phyloP scores from a whole-genome alignment of 768 basidiomycete genomes.

The Daedalea quercina region DNA sequence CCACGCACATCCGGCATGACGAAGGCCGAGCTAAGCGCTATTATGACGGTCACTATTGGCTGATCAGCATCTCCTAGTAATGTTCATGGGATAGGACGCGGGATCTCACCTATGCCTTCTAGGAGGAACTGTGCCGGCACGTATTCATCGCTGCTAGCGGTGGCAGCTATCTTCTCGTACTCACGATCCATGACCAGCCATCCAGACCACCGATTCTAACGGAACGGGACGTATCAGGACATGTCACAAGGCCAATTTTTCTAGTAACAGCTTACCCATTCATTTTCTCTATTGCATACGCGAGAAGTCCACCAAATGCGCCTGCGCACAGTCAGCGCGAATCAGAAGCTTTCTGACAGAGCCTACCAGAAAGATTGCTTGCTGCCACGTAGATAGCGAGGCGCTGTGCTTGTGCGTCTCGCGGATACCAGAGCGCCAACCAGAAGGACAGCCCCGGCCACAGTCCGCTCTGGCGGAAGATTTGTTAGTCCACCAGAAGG shows the following conservation, averaged over 20 bases:
- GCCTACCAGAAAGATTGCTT: slow-evolving; percentile 6
- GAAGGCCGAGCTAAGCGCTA: slow-evolving; percentile 1
- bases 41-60: slow-evolving; percentile 1
- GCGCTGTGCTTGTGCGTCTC: slow-evolving; percentile 4
- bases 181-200: slow-evolving; percentile 9
- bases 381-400: slow-evolving; percentile 6
- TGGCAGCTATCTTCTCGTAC: background rate
- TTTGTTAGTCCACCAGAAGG: background rate
- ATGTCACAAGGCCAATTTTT: background rate
- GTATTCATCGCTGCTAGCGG: no score
- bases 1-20: slow-evolving; percentile 6
- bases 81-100: background rate
- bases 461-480: slow-evolving; percentile 1
- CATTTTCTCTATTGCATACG: slow-evolving; percentile 10
- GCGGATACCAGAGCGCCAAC: slow-evolving; percentile 9
- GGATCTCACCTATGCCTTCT: slow-evolving; percentile 3
- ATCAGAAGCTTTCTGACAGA: background rate
- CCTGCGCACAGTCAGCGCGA: background rate
- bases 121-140: slow-evolving; percentile 2
- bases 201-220: slow-evolving; percentile 6
- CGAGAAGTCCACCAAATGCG: slow-evolving; percentile 11
- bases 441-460: slow-evolving; percentile 11
- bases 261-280: background rate
- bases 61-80: no score
- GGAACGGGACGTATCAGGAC: background rate